Conservation (phyloP, 176 grass and related monocot genomes). For the Phyllostachys edulis region DNA sequence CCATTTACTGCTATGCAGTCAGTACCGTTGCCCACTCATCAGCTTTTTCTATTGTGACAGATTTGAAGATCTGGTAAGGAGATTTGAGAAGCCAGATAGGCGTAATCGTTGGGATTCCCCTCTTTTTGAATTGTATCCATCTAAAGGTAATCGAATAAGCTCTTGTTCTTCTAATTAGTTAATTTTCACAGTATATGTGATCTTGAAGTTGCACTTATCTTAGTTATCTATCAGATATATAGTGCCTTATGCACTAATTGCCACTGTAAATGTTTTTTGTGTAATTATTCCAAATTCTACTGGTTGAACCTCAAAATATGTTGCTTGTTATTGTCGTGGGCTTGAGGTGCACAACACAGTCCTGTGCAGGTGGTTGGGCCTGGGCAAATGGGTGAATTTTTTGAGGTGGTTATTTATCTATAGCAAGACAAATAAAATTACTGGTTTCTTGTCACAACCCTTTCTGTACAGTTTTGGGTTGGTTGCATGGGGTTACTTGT, state of each 20-base stretch:
- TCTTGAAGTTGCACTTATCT: too few species aligned
- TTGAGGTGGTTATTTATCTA: background rate
- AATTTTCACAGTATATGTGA: background rate
- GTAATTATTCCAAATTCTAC: background rate
- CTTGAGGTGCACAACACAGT: background rate
- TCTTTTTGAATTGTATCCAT: constrained; percentile 87
- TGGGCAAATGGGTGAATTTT: background rate
- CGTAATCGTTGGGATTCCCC: constrained; percentile 92
- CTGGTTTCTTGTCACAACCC: constrained; percentile 3
- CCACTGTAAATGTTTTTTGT: too few species aligned
- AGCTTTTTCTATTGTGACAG: constrained; percentile 36
- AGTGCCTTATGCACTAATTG: too few species aligned
- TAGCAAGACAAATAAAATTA: background rate
- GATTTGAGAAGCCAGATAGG: constrained; percentile 92
- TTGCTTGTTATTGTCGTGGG: background rate
- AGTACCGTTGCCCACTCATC: background rate
- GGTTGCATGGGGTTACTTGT: background rate
- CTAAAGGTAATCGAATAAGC: constrained; percentile 56
- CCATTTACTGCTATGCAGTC: background rate
- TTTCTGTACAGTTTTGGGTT: background rate
- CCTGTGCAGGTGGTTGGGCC: background rate
- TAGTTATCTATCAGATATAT: too few species aligned
- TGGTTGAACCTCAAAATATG: background rate
- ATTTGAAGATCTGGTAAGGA: constrained; percentile 80
- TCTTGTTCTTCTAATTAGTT: background rate